Evolutionary conservation across 2,329 filamentous ascomycete genomes (phyloP).

Genomic region (Sporothrix brasiliensis): DNA sequence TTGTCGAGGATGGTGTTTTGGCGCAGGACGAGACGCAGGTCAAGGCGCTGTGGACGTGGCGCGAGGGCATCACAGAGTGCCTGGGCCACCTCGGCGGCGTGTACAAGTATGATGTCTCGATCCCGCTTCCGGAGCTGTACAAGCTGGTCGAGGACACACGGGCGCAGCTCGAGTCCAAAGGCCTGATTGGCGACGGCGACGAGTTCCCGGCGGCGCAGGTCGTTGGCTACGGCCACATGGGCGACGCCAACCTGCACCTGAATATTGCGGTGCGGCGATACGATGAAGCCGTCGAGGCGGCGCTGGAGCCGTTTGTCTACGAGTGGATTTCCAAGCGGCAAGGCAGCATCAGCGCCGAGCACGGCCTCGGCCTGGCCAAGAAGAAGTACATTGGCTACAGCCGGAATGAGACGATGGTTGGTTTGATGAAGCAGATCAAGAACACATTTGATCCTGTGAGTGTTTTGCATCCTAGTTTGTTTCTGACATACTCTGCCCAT

Average conservation of each 20-base stretch:
- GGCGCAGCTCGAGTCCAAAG: conserved; percentile 69
- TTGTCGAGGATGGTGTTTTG: conserved; percentile 85
- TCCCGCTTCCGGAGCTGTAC: conserved; percentile 86
- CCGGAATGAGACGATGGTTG: conserved; percentile 81
- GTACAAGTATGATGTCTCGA: conserved; percentile 98
- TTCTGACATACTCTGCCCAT: neutral
- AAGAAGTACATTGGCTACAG: conserved; percentile 95
- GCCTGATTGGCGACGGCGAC: conserved; percentile 75
- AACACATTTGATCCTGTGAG: conserved; percentile 89
- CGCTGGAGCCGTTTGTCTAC: conserved; percentile 92
- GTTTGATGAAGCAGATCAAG: conserved; percentile 94
- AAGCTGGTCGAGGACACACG: conserved; percentile 83
- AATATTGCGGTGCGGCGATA: conserved; percentile 84
- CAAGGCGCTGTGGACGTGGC: conserved; percentile 83
- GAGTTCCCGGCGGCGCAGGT: conserved; percentile 81
- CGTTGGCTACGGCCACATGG: conserved; percentile 98
- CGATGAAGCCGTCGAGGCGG: conserved; percentile 82
- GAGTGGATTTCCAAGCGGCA: conserved; percentile 90
- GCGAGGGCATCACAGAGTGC: conserved; percentile 89
- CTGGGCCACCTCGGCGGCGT: conserved; percentile 89
- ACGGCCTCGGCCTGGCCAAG: conserved; percentile 92
- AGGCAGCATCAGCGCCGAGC: conserved; percentile 95
- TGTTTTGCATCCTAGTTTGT: neutral
- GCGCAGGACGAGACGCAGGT: conserved; percentile 93
- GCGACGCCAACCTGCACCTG: conserved; percentile 91